Base-by-base conservation (phyloP, 805 yeast species). In the Yueomyces sinensis region DNA sequence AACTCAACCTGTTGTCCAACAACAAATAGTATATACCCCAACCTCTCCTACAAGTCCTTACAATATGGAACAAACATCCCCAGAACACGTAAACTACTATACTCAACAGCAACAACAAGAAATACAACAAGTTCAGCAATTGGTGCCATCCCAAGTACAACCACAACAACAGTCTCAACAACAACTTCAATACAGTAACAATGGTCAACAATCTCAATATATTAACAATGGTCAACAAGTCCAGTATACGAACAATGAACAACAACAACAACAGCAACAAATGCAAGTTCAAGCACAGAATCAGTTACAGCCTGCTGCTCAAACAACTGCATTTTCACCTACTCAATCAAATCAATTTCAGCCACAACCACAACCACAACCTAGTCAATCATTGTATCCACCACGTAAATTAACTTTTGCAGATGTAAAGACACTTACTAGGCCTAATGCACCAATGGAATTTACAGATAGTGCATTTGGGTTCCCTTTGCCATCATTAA, bases 381-480 rank as follows among this genome's bases (percentile, higher is more conserved):
- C 7, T 7, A 7, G 11, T 7, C 24, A 20, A 20, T 11, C 11
- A 20, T 11, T 20, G 11, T 20, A 20, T 11, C 24, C 58, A 9
- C 54, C 59, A n/a, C 40, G 59, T 17, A 56, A 58, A 42, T 40
- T 59, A 17, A 56, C 61, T 9, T 52, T 58, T 36, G 56, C 47
- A 16, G 62, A 54, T 39, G 53, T 58, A 4, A 44, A 51, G 18
- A 58, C 62, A 33, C 53, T 63, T 1, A 45, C 49, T 2, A 62
- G 58, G 38, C 74, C 78, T 3, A 73, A 73, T 44, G 73, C 73
- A 16, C 76, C 79, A 3, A 59, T 73, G 27, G 64, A 67, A 36
- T 72, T 72, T 54, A 68, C 82, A 3, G 93, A 81, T 44, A 78
- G 89, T 19, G 89, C 93, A 3, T 81, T 82, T 60, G 94, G 94